Conservation (phyloP, 129 eudicot species). For the Escallonia herrerae region DNA sequence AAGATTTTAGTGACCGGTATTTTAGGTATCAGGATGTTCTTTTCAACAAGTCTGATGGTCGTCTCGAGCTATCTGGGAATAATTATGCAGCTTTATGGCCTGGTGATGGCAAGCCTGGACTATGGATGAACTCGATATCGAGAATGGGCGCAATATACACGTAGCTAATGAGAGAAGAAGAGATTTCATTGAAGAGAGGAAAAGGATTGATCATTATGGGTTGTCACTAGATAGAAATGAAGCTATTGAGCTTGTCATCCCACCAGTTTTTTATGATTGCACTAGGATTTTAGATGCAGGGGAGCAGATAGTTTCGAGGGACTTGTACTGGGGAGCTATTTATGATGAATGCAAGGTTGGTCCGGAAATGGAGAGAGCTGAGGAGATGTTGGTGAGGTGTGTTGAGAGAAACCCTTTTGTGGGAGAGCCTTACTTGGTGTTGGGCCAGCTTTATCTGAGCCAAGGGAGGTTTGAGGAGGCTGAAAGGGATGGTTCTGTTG, state of each 20-base stretch:
- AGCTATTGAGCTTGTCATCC: conserved; percentile 63
- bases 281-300: conserved; percentile 40
- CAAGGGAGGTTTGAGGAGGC: conserved; percentile 80
- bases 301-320: conserved; percentile 70
- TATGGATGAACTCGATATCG: conserved; percentile 73
- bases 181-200: conserved; percentile 27
- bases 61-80: conserved; percentile 56
- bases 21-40: conserved; percentile 66
- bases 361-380: conserved; percentile 25
- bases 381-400: conserved; percentile 37
- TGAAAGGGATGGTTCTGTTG: conserved; percentile 48
- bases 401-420: conserved; percentile 71
- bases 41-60: conserved; percentile 61
- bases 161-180: conserved; percentile 61
- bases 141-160: conserved; percentile 79
- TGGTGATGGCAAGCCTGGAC: conserved; percentile 88
- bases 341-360: conserved; percentile 40
- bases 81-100: conserved; percentile 62
- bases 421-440: conserved; percentile 70
- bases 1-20: conserved; percentile 87
- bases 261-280: conserved; percentile 69
- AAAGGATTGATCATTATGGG: conserved; percentile 2
- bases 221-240: conserved; percentile 30
- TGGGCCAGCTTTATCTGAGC: conserved; percentile 64
- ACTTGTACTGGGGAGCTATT: conserved; percentile 79